A percentile compares a stretch with the other conserved stretches of the same genome.
These are phyloP conservation scores for Dothideomycetes sp. DNA, from an alignment of 2,329 filamentous ascomycete genomes.

Conservation along the genomic window DNA sequence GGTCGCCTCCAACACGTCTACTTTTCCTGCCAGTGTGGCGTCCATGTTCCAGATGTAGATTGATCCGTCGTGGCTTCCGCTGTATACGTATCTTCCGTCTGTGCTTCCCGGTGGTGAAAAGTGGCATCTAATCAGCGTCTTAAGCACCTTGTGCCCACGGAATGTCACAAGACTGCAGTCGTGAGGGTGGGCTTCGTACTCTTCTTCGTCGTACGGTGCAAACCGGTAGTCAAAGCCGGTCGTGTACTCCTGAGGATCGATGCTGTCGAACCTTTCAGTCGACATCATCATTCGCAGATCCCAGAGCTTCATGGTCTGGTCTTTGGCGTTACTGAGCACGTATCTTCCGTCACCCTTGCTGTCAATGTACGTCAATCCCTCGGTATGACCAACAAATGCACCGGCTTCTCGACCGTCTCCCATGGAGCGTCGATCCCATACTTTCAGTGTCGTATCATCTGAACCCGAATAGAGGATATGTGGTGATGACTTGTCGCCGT, in stretches of 20 bases:
- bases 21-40: slow-evolving; percentile 65
- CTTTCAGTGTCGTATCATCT: slow-evolving; percentile 86
- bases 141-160: slow-evolving; percentile 77
- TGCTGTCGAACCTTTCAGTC: slow-evolving; percentile 51
- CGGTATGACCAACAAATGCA: slow-evolving; percentile 56
- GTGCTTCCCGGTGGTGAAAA: slow-evolving; percentile 83
- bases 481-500: slow-evolving; percentile 77
- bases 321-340: slow-evolving; percentile 87
- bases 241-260: slow-evolving; percentile 48
- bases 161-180: slow-evolving; percentile 94
- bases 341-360: slow-evolving; percentile 86
- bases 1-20: slow-evolving; percentile 70
- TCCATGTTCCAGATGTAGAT: slow-evolving; percentile 93
- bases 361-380: slow-evolving; percentile 58
- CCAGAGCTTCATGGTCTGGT: slow-evolving; percentile 97
- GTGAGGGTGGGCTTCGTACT: slow-evolving; percentile 64
- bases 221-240: slow-evolving; percentile 68
- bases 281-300: slow-evolving; percentile 84
- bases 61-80: slow-evolving; percentile 78
- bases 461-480: slow-evolving; percentile 95
- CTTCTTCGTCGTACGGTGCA: slow-evolving; percentile 53
- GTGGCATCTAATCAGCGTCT: slow-evolving; percentile 88
- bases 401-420: slow-evolving; percentile 53
- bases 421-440: slow-evolving; percentile 81
- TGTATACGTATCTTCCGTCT: slow-evolving; percentile 87